Conservation (phyloP, 2,329 filamentous ascomycete species). For the Talaromyces sp. region DNA sequence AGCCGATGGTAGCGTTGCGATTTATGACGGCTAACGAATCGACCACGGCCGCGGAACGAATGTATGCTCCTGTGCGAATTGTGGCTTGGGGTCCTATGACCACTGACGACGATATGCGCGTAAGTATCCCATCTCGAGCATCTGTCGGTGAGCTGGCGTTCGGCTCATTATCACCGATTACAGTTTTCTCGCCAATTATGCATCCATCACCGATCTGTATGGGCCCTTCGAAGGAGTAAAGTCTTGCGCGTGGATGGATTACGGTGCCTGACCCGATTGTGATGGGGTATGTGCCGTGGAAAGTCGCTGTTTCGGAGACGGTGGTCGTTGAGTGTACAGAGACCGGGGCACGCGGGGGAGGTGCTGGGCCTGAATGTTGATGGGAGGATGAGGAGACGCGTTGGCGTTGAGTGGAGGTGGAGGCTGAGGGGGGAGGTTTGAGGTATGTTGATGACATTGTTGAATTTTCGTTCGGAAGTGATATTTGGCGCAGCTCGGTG, state of each 20-base stretch:
- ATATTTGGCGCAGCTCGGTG: too few relatives aligned
- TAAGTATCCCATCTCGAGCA: conserved; percentile 19
- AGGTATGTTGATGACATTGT: conserved; percentile 21
- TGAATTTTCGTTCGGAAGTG: too few relatives aligned
- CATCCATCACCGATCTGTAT: conserved; percentile 78
- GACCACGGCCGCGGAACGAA: conserved; percentile 37
- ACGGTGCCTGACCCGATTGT: conserved; percentile 73
- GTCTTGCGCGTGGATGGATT: conserved; percentile 78
- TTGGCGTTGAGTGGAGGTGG: conserved; percentile 19
- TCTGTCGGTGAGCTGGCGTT: conserved; percentile 13
- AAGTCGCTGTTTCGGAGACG: conserved; percentile 38
- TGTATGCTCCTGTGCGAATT: conserved; percentile 37
- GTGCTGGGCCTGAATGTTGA: conserved; percentile 23
- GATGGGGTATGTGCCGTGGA: conserved; percentile 69
- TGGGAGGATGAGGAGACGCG: conserved; percentile 25
- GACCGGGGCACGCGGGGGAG: conserved; percentile 34
- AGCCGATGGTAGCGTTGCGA: conserved; percentile 32
- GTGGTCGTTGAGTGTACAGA: conserved; percentile 36
- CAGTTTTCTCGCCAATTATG: conserved; percentile 68
- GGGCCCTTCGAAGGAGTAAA: conserved; percentile 74
- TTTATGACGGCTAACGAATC: conserved; percentile 47
- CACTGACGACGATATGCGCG: conserved; percentile 39
- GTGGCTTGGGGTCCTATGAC: conserved; percentile 38
- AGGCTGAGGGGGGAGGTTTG: conserved; percentile 25
- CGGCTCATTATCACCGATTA: conserved; percentile 50